Percentiles rank a stretch among this genome's conserved stretches.
Evolutionary conservation across 2,329 filamentous ascomycete genomes (phyloP).

Genomic region (Xylaria sp.): DNA sequence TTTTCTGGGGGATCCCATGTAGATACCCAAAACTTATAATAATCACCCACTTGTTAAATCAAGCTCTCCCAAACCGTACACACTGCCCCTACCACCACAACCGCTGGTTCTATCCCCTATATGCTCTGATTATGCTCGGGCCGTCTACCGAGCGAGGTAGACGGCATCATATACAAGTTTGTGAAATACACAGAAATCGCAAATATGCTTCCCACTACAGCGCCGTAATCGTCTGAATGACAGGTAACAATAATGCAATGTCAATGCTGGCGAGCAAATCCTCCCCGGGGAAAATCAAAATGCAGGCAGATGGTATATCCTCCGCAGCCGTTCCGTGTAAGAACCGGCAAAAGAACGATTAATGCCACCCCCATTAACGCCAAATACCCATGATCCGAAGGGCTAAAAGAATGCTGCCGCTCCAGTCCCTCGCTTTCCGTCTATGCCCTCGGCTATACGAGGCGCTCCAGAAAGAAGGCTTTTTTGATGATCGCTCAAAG

Average conservation of each 20-base stretch:
- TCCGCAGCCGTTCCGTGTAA: conserved; percentile 40
- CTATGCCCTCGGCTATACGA: conserved; percentile 11
- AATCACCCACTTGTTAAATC: conserved; percentile 2
- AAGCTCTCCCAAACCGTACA: neutral
- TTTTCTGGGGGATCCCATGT: neutral
- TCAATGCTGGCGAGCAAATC: conserved; percentile 18
- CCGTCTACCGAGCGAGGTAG: conserved; percentile 23
- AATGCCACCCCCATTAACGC: conserved; percentile 25
- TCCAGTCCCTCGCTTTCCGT: conserved; percentile 27
- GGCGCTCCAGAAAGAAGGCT: conserved; percentile 9
- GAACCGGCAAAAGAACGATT: conserved; percentile 18
- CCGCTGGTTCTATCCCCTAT: neutral
- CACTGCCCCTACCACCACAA: conserved; percentile 21
- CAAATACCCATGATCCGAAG: conserved; percentile 11
- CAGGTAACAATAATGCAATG: conserved; percentile 23
- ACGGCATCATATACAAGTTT: conserved; percentile 34
- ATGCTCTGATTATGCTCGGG: conserved; percentile 26
- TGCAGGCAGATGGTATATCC: conserved; percentile 46
- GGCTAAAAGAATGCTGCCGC: conserved; percentile 39
- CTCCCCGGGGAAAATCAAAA: conserved; percentile 14
- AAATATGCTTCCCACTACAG: conserved; percentile 23
- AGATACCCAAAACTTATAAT: neutral
- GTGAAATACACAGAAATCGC: conserved; percentile 27
- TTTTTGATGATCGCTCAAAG: conserved; percentile 1
- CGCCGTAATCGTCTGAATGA: conserved; percentile 21